These are phyloP conservation scores for Cadophora luteo-olivacea DNA, from an alignment of 2,329 filamentous ascomycete species.

Conservation along the genomic window DNA sequence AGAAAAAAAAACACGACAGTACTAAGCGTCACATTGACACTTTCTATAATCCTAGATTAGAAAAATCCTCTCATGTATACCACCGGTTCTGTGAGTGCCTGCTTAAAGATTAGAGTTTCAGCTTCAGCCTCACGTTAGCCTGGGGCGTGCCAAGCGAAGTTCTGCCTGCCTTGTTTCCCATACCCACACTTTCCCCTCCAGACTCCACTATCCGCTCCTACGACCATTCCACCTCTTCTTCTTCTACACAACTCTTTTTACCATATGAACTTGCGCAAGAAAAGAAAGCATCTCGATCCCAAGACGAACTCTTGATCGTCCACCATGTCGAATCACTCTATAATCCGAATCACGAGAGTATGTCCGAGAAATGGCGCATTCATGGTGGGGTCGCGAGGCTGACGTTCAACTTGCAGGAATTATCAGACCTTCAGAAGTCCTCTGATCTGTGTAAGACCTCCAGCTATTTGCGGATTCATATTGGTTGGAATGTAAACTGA, in stretches of 20 bases:
- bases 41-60: neutral
- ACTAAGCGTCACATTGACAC: neutral
- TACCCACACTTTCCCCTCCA: neutral
- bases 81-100: neutral
- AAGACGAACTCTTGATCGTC: conserved; percentile 22
- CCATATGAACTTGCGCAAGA: conserved; percentile 29
- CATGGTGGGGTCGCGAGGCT: conserved; percentile 45
- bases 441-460: conserved; percentile 77
- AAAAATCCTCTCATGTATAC: neutral
- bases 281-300: conserved; percentile 14
- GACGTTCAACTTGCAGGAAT: conserved; percentile 64
- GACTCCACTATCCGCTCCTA: neutral
- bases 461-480: conserved; percentile 6
- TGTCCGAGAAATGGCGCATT: conserved; percentile 39
- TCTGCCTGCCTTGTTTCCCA: conserved; percentile 4
- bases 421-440: conserved; percentile 83
- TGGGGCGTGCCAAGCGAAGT: neutral
- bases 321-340: conserved; percentile 81
- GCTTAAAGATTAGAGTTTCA: neutral
- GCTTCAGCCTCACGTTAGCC: conserved; percentile 11
- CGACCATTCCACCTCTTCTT: neutral
- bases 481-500: conserved; percentile 31
- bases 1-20: too few relatives aligned
- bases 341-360: conserved; percentile 87
- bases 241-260: conserved; percentile 5